phyloP scores from a whole-genome alignment of 768 basidiomycete species.

The Tricholoma matsutake region DNA sequence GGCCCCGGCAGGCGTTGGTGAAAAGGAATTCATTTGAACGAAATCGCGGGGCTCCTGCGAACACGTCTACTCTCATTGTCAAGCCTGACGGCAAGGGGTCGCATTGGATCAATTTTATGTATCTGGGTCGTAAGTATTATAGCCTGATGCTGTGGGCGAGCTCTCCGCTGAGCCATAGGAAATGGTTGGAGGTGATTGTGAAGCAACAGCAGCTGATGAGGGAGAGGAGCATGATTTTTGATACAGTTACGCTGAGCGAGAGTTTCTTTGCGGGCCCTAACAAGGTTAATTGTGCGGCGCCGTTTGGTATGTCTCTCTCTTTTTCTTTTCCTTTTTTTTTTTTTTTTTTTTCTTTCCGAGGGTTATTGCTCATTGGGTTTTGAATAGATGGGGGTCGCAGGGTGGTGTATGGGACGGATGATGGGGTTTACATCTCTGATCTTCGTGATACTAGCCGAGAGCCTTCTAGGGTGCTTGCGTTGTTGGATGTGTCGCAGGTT shows the following conservation, averaged over 20 bases:
- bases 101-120: conserved; percentile 89
- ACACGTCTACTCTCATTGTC: conserved; percentile 46
- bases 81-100: conserved; percentile 74
- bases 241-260: conserved; percentile 79
- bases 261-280: conserved; percentile 84
- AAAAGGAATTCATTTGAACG: conserved; percentile 43
- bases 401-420: conserved; percentile 95
- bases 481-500: conserved; percentile 90
- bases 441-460: conserved; percentile 72
- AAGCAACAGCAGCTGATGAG: conserved; percentile 86
- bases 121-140: conserved; percentile 91
- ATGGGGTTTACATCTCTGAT: conserved; percentile 94
- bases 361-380: conserved; percentile 2
- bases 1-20: conserved; percentile 43
- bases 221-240: conserved; percentile 84
- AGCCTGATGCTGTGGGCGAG: conserved; percentile 89
- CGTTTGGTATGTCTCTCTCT: conserved; percentile 60
- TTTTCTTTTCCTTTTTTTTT: conserved; percentile 1
- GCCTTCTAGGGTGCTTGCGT: conserved; percentile 85
- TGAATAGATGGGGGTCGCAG: conserved; percentile 70
- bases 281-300: conserved; percentile 90
- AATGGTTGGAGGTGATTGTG: conserved; percentile 90
- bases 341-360: not conserved
- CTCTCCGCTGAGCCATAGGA: conserved; percentile 79
- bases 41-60: conserved; percentile 34